A percentile compares a stretch with the other conserved stretches of the same genome.
phyloP scores from a whole-genome alignment of 306 rosid species.

The Cucurbita pepo region DNA sequence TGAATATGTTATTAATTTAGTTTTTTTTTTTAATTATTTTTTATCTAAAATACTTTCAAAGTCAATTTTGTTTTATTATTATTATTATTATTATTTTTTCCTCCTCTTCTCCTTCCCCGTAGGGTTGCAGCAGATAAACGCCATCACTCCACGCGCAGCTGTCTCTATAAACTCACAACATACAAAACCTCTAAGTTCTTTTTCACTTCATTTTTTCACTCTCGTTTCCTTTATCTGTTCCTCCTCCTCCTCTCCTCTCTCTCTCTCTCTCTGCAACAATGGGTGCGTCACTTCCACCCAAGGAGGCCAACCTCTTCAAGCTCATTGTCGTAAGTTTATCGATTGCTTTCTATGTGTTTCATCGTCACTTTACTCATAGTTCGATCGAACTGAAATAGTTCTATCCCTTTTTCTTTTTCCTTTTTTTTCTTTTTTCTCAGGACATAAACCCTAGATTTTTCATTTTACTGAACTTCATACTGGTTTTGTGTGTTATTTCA shows the following conservation, averaged over 20 bases:
- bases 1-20: too few species aligned
- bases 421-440: too few species aligned
- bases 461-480: not conserved
- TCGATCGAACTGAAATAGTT: constrained; percentile 8
- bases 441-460: constrained; percentile 38
- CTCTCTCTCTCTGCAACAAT: constrained; percentile 24
- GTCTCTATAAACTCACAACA: constrained; percentile 2
- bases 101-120: constrained; percentile 16
- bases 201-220: constrained; percentile 2
- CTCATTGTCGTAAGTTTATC: constrained; percentile 78
- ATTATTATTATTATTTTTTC: not conserved
- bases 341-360: constrained; percentile 15
- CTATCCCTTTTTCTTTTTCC: not conserved
- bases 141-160: constrained; percentile 20
- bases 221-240: not conserved
- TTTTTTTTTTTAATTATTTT: too few species aligned
- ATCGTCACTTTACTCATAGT: constrained; percentile 9
- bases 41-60: not conserved
- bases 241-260: not conserved
- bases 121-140: constrained; percentile 68
- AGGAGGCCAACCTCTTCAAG: constrained; percentile 95
- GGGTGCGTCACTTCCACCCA: constrained; percentile 90
- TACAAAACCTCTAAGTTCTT: not conserved
- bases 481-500: not conserved
- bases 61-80: not conserved